These are phyloP conservation scores for Adansonia madagascariensis DNA, from an alignment of 441 rosid species.

Conservation along the genomic window DNA sequence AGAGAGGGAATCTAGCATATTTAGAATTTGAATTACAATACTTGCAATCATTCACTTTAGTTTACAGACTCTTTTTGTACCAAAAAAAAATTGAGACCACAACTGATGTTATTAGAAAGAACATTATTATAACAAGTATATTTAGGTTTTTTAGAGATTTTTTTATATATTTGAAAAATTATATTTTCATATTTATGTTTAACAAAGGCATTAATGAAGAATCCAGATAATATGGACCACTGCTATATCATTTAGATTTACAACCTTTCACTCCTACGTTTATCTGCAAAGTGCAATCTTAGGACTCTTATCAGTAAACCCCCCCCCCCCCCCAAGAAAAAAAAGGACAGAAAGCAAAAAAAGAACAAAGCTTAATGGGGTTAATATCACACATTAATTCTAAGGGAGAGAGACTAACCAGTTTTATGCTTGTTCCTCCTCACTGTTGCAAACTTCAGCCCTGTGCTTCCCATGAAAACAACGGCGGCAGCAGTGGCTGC, in stretches of 20 bases:
- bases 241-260: not conserved
- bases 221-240: not conserved
- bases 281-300: not conserved
- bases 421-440: constrained; percentile 4
- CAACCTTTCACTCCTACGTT: not conserved
- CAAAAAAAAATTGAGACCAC: too few relatives aligned
- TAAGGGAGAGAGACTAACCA: constrained; percentile 1
- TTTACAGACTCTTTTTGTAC: too few relatives aligned
- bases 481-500: constrained; percentile 6
- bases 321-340: too few relatives aligned
- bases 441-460: not conserved
- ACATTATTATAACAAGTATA: too few relatives aligned
- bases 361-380: not conserved
- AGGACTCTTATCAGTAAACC: not conserved
- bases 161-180: too few relatives aligned
- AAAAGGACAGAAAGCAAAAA: not conserved
- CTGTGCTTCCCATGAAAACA: constrained; percentile 2
- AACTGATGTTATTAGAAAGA: too few relatives aligned
- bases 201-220: not conserved
- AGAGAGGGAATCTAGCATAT: too few relatives aligned
- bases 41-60: too few relatives aligned
- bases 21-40: too few relatives aligned
- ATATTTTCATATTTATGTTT: not conserved
- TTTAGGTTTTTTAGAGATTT: too few relatives aligned
- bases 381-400: not conserved